Base-by-base conservation (phyloP, 257 asterid species). In the Rauvolfia tetraphylla region DNA sequence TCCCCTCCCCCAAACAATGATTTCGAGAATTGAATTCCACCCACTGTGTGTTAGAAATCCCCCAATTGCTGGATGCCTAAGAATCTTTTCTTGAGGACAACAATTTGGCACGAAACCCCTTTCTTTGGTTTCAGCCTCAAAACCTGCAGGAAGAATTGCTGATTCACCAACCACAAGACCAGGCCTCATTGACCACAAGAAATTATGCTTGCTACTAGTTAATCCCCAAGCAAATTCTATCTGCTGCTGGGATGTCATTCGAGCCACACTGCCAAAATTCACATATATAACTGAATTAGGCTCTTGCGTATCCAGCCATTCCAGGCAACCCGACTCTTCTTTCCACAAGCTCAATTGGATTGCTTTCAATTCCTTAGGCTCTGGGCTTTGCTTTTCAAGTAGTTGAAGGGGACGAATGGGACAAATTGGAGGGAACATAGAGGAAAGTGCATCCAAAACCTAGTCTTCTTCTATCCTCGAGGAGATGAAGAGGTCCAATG, bases 171-270 rank as follows among this genome's bases (percentile, higher is more conserved):
- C 59, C 66, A 73, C 73, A 7, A 81, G 48, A 81, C 77, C 84
- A 0, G 79, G 68, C 48, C 81, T 65, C 29, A 81, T 59, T 22
- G 74, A 72, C 84, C 84, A 81, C 67, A 81, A 66, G 68, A 81
- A 77, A 22, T 61, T 73, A 11, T 62, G 36, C 25, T 41, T 77
- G 57, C 69, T 57, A 71, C 77, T 81, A 2, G 84, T 70, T 33
- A 81, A 67, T 29, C 79, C 84, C 84, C 84, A 77, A 3, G 79
- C 84, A 58, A 81, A 81, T 58, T 81, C 84, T 46, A 51, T 38
- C 38, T 77, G 20, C 31, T 72, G 72, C 3, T 77, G 29, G 25
- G 33, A 8, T 8, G 79, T 42, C 81, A 81, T 18, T 31, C 58
- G 62, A 15, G 81, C 54, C 31, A 76, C 23, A 44, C 81, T 81